These are phyloP conservation scores for Chlorencoelia australis DNA, from an alignment of 2,329 filamentous ascomycete genomes.

Conservation along the genomic window DNA sequence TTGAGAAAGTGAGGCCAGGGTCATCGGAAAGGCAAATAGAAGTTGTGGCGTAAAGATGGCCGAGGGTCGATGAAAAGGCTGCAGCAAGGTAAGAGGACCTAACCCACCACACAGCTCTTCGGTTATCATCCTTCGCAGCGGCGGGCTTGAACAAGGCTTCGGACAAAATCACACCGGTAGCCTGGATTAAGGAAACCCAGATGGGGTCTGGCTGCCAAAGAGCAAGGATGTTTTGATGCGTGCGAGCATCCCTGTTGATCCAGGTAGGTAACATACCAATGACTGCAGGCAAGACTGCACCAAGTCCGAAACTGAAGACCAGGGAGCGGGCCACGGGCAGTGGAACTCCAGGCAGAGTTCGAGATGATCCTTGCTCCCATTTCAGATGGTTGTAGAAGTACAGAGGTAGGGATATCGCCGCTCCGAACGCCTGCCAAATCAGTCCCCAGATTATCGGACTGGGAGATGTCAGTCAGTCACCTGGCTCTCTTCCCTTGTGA, in stretches of 20 bases:
- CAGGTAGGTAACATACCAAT: constrained; percentile 20
- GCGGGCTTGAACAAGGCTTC: constrained; percentile 8
- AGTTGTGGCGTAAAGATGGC: neutral
- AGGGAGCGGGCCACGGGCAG: neutral
- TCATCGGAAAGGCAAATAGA: neutral
- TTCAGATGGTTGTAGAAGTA: constrained; percentile 20
- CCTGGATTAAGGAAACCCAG: constrained; percentile 13
- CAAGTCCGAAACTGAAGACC: constrained; percentile 18
- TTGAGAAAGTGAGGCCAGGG: neutral
- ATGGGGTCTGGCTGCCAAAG: constrained; percentile 20
- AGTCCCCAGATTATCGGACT: constrained; percentile 20
- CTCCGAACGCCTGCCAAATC: constrained; percentile 22
- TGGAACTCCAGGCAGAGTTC: neutral
- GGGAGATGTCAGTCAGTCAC: neutral
- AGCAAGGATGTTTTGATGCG: constrained; percentile 20
- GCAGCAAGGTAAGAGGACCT: neutral
- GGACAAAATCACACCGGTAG: constrained; percentile 7
- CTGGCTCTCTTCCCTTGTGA: neutral
- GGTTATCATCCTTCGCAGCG: neutral
- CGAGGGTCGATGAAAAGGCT: neutral
- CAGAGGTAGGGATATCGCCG: constrained; percentile 20
- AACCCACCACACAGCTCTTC: too few species aligned
- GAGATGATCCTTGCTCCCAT: constrained; percentile 10
- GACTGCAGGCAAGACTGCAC: constrained; percentile 17
- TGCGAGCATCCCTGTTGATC: constrained; percentile 12